A percentile compares a stretch with the other conserved stretches of the same genome.
phyloP scores from a whole-genome alignment of 257 asterid genomes.

The Paraleonurus japonicus region DNA sequence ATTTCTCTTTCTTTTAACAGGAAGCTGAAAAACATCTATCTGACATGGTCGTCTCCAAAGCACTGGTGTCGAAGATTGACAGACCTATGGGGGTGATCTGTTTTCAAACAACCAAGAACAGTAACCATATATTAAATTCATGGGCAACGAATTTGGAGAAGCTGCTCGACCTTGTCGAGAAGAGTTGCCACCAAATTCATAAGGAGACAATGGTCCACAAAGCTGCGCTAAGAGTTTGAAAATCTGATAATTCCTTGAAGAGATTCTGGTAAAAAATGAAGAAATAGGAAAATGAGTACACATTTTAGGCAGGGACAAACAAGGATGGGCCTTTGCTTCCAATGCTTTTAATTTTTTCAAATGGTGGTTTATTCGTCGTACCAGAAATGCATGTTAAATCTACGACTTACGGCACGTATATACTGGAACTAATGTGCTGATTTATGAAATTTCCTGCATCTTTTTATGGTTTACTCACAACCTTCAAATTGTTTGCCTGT shows the following conservation, averaged over 20 bases:
- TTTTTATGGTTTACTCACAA: neutral
- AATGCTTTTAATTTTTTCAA: constrained; percentile 12
- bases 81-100: constrained; percentile 76
- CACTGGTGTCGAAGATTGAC: constrained; percentile 83
- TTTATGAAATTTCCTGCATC: neutral
- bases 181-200: constrained; percentile 99
- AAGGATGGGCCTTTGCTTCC: neutral
- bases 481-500: neutral
- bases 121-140: constrained; percentile 85
- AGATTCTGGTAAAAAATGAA: neutral
- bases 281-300: neutral
- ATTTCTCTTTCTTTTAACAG: constrained; percentile 32
- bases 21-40: constrained; percentile 92
- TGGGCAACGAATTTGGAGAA: constrained; percentile 95
- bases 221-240: constrained; percentile 62
- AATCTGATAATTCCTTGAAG: neutral
- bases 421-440: neutral
- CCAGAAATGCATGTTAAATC: neutral
- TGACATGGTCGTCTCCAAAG: constrained; percentile 94
- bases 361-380: neutral
- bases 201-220: constrained; percentile 98
- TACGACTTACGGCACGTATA: neutral
- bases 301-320: neutral
- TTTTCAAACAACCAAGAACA: constrained; percentile 80
- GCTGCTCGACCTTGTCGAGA: constrained; percentile 98